Base-by-base conservation (phyloP, 306 rosid genomes). In the Trifolium subterraneum region DNA sequence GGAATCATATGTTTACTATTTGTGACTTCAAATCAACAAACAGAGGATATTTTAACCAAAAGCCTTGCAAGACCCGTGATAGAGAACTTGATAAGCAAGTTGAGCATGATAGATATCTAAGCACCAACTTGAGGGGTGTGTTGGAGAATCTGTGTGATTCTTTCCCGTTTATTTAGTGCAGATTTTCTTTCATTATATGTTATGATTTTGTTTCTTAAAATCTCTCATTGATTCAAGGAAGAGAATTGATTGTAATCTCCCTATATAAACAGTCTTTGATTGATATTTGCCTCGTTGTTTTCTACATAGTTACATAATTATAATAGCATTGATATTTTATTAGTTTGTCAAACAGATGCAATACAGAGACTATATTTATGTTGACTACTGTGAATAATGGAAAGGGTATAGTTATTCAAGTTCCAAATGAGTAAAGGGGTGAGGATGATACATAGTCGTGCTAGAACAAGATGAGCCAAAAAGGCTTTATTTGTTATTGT, bases 381-480 rank as follows among this genome's bases (percentile, higher is more conserved):
- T 39, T 50, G 56, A 55, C 15, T 55, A 20, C 2, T 20, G 22
- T 55, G 29, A 22, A 20, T 54, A 19, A 54, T 20, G 60, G 60
- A 54, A 19, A 54, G 29, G 60, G 60, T 54, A 54, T 54, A 54
- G 60, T 20, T 54, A 19, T 19, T 54, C 25, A 54, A 19, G 60
- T 54, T 19, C 60, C 60, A 7, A 20, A 7, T n/a, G 31, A 54
- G 31, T 54, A 20, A 54, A 54, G 15, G 29, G 3, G 15, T 9
- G 60, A 54, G 29, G 60, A 54, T 54, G 12, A 54, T 22, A 20
- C 16, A 23, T 27, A 11, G 33, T 56, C 35, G 36, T 23, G 63
- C 16, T 11, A 56, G n/a, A 15, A 55, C 33, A 55, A 10, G 29
- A 55, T 55, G 62, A 55, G 18, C 64, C 64, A 58, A 58, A 56